A percentile compares a stretch with the other conserved stretches of the same genome.
Conservation (phyloP, 345 rosid genomes). For the Geranium brycei region DNA sequence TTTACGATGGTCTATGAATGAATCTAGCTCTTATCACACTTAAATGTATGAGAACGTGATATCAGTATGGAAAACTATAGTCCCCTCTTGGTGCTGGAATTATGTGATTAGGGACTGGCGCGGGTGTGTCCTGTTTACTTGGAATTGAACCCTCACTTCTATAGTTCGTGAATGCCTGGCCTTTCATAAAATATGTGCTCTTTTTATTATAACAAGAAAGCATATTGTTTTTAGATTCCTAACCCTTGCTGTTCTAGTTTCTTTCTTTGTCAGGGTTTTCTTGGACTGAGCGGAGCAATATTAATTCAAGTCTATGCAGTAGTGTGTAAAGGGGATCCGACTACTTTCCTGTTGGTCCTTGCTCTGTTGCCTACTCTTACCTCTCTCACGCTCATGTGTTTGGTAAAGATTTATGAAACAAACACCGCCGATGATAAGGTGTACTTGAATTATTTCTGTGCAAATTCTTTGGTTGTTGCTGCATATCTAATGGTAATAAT, state of each 20-base stretch:
- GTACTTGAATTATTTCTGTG: slow-evolving; percentile 61
- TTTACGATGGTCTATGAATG: no score
- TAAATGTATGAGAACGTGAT: no score
- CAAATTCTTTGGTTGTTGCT: slow-evolving; percentile 41
- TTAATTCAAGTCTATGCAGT: slow-evolving; percentile 59
- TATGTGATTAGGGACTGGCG: no score
- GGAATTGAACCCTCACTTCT: no score
- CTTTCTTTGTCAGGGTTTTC: slow-evolving; percentile 52
- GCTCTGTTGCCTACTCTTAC: slow-evolving; percentile 48
- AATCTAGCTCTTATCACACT: no score
- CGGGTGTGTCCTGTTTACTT: no score
- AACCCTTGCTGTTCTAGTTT: neutral
- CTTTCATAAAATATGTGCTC: no score
- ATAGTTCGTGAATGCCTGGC: no score
- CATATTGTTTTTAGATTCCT: neutral
- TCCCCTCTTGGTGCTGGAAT: no score
- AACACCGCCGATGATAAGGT: slow-evolving; percentile 41
- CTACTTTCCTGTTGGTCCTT: slow-evolving; percentile 50
- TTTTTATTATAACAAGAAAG: no score
- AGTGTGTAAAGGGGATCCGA: slow-evolving; percentile 40
- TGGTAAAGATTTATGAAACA: slow-evolving; percentile 44
- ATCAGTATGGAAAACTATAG: no score
- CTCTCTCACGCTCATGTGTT: slow-evolving; percentile 53
- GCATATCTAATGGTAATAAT: slow-evolving; percentile 64
- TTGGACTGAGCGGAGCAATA: slow-evolving; percentile 81